These are phyloP conservation scores for Protomyces macrosporus DNA, from an alignment of 1,139 yeast species.

Conservation along the genomic window DNA sequence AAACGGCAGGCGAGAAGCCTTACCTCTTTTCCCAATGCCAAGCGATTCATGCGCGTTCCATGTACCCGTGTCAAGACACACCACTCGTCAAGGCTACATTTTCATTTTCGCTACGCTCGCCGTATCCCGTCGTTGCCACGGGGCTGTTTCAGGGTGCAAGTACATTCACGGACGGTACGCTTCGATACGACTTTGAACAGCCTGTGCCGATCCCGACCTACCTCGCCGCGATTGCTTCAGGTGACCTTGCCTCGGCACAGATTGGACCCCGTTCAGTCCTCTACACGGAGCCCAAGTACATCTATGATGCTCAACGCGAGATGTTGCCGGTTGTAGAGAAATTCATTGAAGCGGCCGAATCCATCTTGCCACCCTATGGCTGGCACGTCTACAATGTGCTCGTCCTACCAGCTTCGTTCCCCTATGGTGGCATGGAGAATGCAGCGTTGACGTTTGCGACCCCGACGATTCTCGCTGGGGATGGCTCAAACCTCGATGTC, in stretches of 20 bases:
- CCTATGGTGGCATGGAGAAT: slow-evolving; percentile 95
- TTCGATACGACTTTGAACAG: slow-evolving; percentile 52
- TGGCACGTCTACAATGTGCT: slow-evolving; percentile 82
- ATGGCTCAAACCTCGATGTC: slow-evolving; percentile 79
- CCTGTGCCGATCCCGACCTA: slow-evolving; percentile 82
- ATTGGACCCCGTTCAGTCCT: slow-evolving; percentile 87
- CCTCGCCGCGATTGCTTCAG: slow-evolving; percentile 78
- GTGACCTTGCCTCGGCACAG: slow-evolving; percentile 60
- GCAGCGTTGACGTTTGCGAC: slow-evolving; percentile 89
- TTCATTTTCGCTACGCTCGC: slow-evolving; percentile 55
- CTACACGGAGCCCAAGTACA: slow-evolving; percentile 67
- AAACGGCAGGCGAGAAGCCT: slow-evolving; percentile 72
- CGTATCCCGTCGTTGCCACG: slow-evolving; percentile 31
- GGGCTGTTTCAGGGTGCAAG: slow-evolving; percentile 32
- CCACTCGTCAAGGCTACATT: slow-evolving; percentile 74
- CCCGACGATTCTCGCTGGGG: slow-evolving; percentile 82
- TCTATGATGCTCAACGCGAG: slow-evolving; percentile 69
- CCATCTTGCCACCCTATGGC: slow-evolving; percentile 72
- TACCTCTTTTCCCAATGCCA: slow-evolving; percentile 87
- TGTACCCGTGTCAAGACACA: slow-evolving; percentile 88
- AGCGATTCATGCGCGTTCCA: slow-evolving; percentile 82
- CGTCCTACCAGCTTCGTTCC: slow-evolving; percentile 76
- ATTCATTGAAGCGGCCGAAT: slow-evolving; percentile 75
- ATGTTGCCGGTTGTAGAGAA: slow-evolving; percentile 73
- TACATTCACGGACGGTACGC: slow-evolving; percentile 28